Conservation (phyloP, 352 stramenopile genomes). For the Pythium diclinum region DNA sequence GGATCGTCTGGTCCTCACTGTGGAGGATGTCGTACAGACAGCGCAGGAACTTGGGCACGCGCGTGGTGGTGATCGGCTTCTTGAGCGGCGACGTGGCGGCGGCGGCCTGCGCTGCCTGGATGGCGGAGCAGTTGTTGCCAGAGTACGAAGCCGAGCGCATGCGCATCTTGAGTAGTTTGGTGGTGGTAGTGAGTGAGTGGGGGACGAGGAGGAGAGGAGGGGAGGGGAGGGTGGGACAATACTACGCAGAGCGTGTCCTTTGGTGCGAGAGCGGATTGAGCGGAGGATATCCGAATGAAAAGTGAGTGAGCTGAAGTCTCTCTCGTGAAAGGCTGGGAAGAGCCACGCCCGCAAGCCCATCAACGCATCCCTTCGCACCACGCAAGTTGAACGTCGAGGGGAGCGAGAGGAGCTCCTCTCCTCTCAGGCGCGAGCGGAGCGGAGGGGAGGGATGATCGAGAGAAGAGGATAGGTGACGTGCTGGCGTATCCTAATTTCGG, state of each 20-base stretch:
- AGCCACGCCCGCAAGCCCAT: slow-evolving; percentile 24
- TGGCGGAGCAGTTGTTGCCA: slow-evolving; percentile 3
- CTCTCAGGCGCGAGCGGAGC: not conserved
- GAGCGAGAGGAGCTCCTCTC: slow-evolving; percentile 9
- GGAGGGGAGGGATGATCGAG: not conserved
- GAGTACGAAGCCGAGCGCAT: slow-evolving; percentile 28
- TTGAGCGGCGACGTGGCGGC: slow-evolving; percentile 3
- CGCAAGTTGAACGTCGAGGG: slow-evolving; percentile 26
- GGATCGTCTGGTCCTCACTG: slow-evolving; percentile 60
- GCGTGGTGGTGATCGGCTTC: slow-evolving; percentile 26
- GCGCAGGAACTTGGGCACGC: slow-evolving; percentile 76
- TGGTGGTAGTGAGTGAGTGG: too few relatives aligned
- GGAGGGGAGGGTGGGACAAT: not conserved
- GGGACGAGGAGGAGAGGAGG: not conserved
- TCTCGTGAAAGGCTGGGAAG: slow-evolving; percentile 29
- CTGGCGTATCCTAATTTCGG: not conserved
- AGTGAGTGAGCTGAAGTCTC: slow-evolving; percentile 21
- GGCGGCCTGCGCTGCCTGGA: not conserved
- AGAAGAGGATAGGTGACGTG: slow-evolving; percentile 9
- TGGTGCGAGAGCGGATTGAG: slow-evolving; percentile 15
- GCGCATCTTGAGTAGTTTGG: slow-evolving; percentile 17
- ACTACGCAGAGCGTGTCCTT: slow-evolving; percentile 19
- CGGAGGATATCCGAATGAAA: slow-evolving; percentile 26
- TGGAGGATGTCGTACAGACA: slow-evolving; percentile 80
- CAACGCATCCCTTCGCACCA: slow-evolving; percentile 26